Conservation (phyloP, 139 green algal genomes). For the Protoeuglena noctilucae region DNA sequence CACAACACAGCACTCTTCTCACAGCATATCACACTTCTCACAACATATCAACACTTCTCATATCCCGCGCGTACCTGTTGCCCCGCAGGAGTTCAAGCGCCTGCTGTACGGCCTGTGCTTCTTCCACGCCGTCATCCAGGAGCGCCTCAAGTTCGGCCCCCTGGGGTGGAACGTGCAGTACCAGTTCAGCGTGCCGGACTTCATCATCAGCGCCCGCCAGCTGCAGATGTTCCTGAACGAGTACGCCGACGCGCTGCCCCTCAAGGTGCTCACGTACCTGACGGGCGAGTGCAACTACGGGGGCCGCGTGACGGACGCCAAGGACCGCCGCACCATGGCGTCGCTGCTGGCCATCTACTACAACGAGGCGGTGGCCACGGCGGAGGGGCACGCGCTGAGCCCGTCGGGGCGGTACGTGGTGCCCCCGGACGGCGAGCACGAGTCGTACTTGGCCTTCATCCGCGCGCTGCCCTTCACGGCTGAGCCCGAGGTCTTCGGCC, state of each 20-base stretch:
- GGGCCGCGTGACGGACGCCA: constrained; percentile 52
- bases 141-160: constrained; percentile 58
- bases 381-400: constrained; percentile 34
- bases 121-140: constrained; percentile 46
- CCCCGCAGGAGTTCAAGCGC: constrained; percentile 21
- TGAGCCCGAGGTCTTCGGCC: constrained; percentile 35
- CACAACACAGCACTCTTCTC: too few relatives aligned
- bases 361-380: constrained; percentile 10
- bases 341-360: constrained; percentile 43
- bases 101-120: constrained; percentile 39
- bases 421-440: constrained; percentile 26
- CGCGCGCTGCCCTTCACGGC: constrained; percentile 11
- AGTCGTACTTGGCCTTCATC: constrained; percentile 30
- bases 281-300: constrained; percentile 66
- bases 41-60: too few relatives aligned
- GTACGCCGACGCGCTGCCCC: constrained; percentile 24
- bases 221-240: constrained; percentile 63
- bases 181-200: constrained; percentile 47
- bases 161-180: constrained; percentile 70
- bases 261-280: constrained; percentile 22
- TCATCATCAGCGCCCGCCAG: constrained; percentile 46
- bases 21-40: too few relatives aligned
- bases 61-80: too few relatives aligned
- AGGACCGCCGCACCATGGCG: constrained; percentile 49
- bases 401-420: constrained; percentile 41